phyloP scores from a whole-genome alignment of 2,329 filamentous ascomycete genomes.

The Cladorrhinum sp. region DNA sequence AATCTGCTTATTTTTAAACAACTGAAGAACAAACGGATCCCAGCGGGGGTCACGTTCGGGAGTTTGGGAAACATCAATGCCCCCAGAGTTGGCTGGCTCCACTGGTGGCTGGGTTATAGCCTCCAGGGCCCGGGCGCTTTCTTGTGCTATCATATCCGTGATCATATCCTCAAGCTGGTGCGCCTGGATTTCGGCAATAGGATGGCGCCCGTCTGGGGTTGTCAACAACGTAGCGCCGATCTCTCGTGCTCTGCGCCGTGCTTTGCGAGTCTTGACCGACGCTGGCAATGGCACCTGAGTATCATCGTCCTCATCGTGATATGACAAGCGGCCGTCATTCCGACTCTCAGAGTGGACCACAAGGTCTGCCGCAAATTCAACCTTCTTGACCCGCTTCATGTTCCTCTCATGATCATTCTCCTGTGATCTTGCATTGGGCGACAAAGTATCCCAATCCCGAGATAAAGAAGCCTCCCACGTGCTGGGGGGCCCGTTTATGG shows the following conservation, averaged over 20 bases:
- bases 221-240: neutral
- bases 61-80: neutral
- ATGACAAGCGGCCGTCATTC: conserved; percentile 19
- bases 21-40: neutral
- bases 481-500: neutral
- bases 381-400: neutral
- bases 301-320: conserved; percentile 13
- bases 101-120: neutral
- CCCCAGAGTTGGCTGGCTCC: neutral
- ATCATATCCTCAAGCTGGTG: neutral
- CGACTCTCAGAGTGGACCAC: neutral
- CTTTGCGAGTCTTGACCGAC: neutral
- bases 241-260: neutral
- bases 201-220: neutral
- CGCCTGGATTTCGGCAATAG: neutral
- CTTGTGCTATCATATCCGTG: neutral
- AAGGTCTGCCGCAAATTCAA: neutral
- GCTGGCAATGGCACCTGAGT: neutral
- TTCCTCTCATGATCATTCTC: no score
- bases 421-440: no score
- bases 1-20: conserved; percentile 10
- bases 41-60: neutral
- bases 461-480: neutral
- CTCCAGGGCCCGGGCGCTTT: neutral
- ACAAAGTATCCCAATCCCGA: neutral